Conservation (phyloP, 345 rosid species). For the Syzygium aromaticum region DNA sequence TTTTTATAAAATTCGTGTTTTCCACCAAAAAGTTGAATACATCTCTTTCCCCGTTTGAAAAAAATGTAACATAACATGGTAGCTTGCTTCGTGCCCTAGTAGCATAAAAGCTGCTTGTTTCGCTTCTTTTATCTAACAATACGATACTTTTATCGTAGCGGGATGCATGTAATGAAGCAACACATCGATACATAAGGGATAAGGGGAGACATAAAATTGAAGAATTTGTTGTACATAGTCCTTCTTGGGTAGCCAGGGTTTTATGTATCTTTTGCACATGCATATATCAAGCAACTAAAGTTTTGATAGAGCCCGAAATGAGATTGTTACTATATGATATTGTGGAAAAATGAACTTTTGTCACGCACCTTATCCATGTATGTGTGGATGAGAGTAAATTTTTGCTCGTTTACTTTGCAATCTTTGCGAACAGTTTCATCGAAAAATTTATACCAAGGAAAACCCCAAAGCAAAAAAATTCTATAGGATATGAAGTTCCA, state of each 20-base stretch:
- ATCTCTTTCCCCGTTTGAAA: background rate
- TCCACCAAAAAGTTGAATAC: background rate
- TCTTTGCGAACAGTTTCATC: background rate
- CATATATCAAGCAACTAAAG: background rate
- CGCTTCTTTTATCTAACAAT: background rate
- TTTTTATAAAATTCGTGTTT: background rate
- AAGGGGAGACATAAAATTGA: background rate
- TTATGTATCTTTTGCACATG: background rate
- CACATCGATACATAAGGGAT: background rate
- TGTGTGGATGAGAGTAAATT: background rate
- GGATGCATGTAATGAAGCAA: background rate
- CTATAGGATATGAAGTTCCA: background rate
- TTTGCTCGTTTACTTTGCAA: background rate
- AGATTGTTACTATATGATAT: background rate
- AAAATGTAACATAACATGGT: background rate
- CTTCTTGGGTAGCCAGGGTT: background rate
- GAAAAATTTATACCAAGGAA: background rate
- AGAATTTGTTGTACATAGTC: background rate
- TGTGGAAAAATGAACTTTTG: background rate
- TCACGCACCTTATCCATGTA: background rate
- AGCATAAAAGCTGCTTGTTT: background rate
- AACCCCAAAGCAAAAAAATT: background rate
- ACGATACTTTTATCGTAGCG: background rate
- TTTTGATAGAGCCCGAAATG: background rate
- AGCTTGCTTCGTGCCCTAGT: background rate